Evolutionary conservation across 768 basidiomycete genomes (phyloP).

Genomic region (Russula sp.): DNA sequence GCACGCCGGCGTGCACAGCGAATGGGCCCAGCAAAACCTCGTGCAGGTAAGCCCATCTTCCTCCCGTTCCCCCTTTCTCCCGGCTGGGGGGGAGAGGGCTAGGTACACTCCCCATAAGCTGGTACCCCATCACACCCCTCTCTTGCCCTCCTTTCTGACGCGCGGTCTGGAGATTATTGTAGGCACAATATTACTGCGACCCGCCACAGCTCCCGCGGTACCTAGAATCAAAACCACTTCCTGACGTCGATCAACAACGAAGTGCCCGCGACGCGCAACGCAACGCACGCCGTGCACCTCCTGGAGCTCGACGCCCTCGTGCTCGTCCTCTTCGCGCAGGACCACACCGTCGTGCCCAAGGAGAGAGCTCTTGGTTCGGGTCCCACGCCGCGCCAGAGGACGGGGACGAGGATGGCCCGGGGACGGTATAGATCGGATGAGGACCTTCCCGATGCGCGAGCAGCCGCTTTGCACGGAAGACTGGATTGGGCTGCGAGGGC

Average conservation of each 20-base stretch:
- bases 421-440: not conserved
- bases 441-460: slow-evolving; percentile 53
- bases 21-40: slow-evolving; percentile 72
- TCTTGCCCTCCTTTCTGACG: not conserved
- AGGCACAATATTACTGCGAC: slow-evolving; percentile 89
- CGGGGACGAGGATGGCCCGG: slow-evolving; percentile 14
- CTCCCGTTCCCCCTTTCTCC: not conserved
- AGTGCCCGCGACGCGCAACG: slow-evolving; percentile 44
- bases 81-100: too few species aligned
- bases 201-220: slow-evolving; percentile 54
- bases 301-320: slow-evolving; percentile 59
- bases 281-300: slow-evolving; percentile 55
- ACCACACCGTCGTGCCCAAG: slow-evolving; percentile 75
- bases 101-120: too few species aligned
- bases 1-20: slow-evolving; percentile 57
- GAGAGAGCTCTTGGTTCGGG: slow-evolving; percentile 80
- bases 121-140: not conserved
- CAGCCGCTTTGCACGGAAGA: slow-evolving; percentile 74
- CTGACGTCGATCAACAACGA: slow-evolving; percentile 79
- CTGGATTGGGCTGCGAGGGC: slow-evolving; percentile 69
- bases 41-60: slow-evolving; percentile 43
- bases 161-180: not conserved
- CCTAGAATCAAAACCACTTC: slow-evolving; percentile 53
- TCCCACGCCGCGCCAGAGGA: slow-evolving; percentile 47
- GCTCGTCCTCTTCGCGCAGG: slow-evolving; percentile 66